Evolutionary conservation across 441 rosid genomes (phyloP).

Genomic region (Arabidopsis hybrid): DNA sequence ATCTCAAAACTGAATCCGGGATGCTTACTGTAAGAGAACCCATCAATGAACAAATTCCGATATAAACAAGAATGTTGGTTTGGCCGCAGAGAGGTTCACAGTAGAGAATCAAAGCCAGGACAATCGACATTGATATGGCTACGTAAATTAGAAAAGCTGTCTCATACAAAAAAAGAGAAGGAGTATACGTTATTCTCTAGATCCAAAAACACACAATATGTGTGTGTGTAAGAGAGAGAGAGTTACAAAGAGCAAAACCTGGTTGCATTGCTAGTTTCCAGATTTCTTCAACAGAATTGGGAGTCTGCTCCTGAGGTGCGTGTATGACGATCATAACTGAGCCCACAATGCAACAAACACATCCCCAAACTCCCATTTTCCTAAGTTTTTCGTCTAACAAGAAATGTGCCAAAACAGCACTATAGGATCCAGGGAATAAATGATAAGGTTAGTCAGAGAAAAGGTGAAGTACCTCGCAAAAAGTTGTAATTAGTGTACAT

Average conservation of each 20-base stretch:
- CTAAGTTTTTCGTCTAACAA: slow-evolving; percentile 63
- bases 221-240: not conserved
- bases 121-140: slow-evolving; percentile 56
- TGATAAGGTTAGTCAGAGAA: slow-evolving; percentile 19
- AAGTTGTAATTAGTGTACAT: not conserved
- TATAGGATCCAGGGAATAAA: slow-evolving; percentile 8
- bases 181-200: slow-evolving; percentile 22
- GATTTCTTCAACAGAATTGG: slow-evolving; percentile 60
- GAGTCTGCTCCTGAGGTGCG: slow-evolving; percentile 69
- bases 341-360: slow-evolving; percentile 71
- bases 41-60: slow-evolving; percentile 71
- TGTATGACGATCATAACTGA: slow-evolving; percentile 70
- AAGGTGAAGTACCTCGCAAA: not conserved
- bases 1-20: not conserved
- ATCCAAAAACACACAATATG: not conserved
- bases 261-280: slow-evolving; percentile 72
- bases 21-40: slow-evolving; percentile 67
- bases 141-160: slow-evolving; percentile 72
- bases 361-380: slow-evolving; percentile 68
- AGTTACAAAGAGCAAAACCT: slow-evolving; percentile 44
- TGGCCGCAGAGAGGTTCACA: slow-evolving; percentile 73
- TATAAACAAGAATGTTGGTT: slow-evolving; percentile 62
- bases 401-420: slow-evolving; percentile 76
- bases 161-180: not conserved
- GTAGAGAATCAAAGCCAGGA: slow-evolving; percentile 61